Conservation (phyloP, 768 basidiomycete genomes). For the Boletus rubroflammeus region DNA sequence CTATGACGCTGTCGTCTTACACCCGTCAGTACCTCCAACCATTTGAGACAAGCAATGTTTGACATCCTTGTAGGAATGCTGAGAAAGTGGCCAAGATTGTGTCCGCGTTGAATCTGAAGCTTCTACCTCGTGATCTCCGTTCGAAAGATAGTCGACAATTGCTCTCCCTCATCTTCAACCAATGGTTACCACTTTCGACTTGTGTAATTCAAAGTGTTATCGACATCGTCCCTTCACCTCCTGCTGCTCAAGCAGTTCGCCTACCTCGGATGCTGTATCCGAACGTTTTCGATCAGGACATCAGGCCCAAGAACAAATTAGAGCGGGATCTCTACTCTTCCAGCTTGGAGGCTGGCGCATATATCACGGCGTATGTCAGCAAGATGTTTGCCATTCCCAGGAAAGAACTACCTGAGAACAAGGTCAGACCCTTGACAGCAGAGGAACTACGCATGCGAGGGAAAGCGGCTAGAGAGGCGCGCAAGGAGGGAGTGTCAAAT, state of each 20-base stretch:
- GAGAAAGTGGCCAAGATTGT: slow-evolving; percentile 91
- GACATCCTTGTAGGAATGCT: slow-evolving; percentile 57
- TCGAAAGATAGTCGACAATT: slow-evolving; percentile 86
- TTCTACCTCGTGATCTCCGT: slow-evolving; percentile 84
- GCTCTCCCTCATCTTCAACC: slow-evolving; percentile 82
- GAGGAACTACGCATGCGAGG: slow-evolving; percentile 78
- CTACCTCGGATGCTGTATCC: slow-evolving; percentile 93
- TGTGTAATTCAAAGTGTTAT: slow-evolving; percentile 89
- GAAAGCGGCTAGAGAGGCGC: slow-evolving; percentile 47
- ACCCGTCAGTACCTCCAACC: slow-evolving; percentile 68
- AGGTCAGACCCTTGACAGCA: slow-evolving; percentile 68
- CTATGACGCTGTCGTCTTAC: slow-evolving; percentile 84
- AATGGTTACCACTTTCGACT: slow-evolving; percentile 95
- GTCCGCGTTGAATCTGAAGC: slow-evolving; percentile 72
- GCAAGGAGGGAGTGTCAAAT: slow-evolving; percentile 32
- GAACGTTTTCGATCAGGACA: slow-evolving; percentile 55
- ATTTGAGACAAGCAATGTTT: not conserved
- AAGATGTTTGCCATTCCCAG: slow-evolving; percentile 96
- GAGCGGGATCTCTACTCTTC: slow-evolving; percentile 81
- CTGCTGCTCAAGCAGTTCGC: slow-evolving; percentile 73
- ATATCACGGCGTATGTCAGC: slow-evolving; percentile 84
- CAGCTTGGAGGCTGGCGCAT: slow-evolving; percentile 51
- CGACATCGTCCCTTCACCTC: slow-evolving; percentile 89
- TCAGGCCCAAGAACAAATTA: slow-evolving; percentile 71
- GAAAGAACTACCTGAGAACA: slow-evolving; percentile 83